These are phyloP conservation scores for Monilinia laxa DNA, from an alignment of 2,329 filamentous ascomycete species.

Conservation along the genomic window DNA sequence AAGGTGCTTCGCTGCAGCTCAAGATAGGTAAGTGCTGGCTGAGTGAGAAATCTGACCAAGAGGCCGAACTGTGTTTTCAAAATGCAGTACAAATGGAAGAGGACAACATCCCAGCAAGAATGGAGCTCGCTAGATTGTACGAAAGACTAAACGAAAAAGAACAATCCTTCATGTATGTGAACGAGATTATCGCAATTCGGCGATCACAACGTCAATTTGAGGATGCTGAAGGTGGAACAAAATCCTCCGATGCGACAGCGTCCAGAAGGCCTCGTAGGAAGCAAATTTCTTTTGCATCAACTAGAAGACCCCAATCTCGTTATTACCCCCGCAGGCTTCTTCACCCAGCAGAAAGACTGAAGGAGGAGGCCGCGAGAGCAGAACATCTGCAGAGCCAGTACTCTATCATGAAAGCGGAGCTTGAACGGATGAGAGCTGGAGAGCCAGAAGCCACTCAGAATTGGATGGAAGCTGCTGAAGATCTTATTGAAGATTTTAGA, in stretches of 20 bases:
- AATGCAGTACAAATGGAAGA: conserved; percentile 71
- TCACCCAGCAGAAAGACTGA: conserved; percentile 43
- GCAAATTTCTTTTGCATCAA: not conserved
- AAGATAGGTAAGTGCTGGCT: conserved; percentile 65
- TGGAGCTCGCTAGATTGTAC: conserved; percentile 81
- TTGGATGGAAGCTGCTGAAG: conserved; percentile 60
- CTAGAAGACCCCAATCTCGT: conserved; percentile 12
- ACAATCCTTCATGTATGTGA: conserved; percentile 73
- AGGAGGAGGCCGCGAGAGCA: conserved; percentile 38
- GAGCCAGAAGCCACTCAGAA: conserved; percentile 31
- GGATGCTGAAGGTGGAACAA: conserved; percentile 40
- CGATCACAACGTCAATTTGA: conserved; percentile 47
- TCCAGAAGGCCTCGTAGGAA: conserved; percentile 15
- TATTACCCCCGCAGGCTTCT: conserved; percentile 23
- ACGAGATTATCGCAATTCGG: conserved; percentile 62
- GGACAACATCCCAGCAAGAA: conserved; percentile 71
- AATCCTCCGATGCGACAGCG: conserved; percentile 20
- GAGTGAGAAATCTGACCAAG: conserved; percentile 58
- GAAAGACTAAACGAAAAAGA: conserved; percentile 71
- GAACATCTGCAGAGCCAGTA: conserved; percentile 42
- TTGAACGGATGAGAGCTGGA: conserved; percentile 40
- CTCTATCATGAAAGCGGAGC: conserved; percentile 46
- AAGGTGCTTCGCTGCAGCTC: conserved; percentile 46
- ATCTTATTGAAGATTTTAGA: conserved; percentile 62
- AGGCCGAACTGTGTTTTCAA: conserved; percentile 76